These are phyloP conservation scores for Begonia fuchsioides DNA, from an alignment of 306 rosid genomes.

Conservation along the genomic window DNA sequence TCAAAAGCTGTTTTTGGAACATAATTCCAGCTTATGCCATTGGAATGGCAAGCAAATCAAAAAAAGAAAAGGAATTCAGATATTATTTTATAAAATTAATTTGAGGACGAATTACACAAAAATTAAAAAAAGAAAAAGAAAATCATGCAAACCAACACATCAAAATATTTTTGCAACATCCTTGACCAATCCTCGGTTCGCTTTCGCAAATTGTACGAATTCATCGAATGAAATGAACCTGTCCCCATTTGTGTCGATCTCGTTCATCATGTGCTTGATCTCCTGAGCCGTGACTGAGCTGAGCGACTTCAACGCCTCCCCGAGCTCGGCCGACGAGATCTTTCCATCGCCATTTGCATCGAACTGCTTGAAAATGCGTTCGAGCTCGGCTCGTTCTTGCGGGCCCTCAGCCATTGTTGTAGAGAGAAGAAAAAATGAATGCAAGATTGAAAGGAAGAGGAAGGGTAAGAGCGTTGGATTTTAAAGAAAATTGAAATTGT, in stretches of 20 bases:
- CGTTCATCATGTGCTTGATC: constrained; percentile 53
- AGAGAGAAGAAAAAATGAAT: constrained; percentile 13
- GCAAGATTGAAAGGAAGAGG: background rate
- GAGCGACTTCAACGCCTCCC: constrained; percentile 42
- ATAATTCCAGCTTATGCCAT: too few species aligned
- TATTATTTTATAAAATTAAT: too few species aligned
- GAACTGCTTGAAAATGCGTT: constrained; percentile 52
- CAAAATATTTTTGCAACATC: constrained; percentile 64
- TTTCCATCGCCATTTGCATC: constrained; percentile 56
- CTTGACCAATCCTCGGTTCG: constrained; percentile 48
- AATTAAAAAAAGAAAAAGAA: background rate
- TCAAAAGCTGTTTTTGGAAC: too few species aligned
- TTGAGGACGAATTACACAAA: too few species aligned
- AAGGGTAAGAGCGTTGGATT: constrained; percentile 9
- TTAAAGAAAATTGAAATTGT: constrained; percentile 10
- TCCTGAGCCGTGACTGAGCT: constrained; percentile 46
- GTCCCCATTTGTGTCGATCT: constrained; percentile 57
- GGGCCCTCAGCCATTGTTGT: constrained; percentile 25
- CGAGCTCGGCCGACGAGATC: constrained; percentile 59
- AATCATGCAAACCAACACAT: background rate
- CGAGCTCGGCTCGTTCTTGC: constrained; percentile 31
- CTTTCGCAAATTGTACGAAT: constrained; percentile 36
- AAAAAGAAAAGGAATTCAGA: too few species aligned
- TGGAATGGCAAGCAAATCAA: too few species aligned
- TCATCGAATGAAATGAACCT: constrained; percentile 57